phyloP scores from a whole-genome alignment of 768 basidiomycete genomes.

The Suillus discolor region DNA sequence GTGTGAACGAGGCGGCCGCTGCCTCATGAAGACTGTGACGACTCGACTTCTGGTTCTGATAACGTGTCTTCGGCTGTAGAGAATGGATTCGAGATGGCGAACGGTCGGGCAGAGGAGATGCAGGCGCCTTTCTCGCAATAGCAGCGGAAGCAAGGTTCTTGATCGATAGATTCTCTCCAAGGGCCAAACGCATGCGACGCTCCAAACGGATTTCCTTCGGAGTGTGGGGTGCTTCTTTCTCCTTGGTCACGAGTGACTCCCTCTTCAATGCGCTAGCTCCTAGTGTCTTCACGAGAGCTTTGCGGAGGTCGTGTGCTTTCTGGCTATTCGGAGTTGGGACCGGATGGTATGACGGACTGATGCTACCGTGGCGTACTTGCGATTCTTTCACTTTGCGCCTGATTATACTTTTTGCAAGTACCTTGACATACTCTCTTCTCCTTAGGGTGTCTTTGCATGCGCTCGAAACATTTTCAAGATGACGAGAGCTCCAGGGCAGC shows the following conservation, averaged over 20 bases:
- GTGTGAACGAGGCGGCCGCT: constrained; percentile 18
- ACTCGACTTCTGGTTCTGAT: constrained; percentile 12
- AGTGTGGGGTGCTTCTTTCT: constrained; percentile 6
- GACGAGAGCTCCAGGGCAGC: constrained; percentile 10
- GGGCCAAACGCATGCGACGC: constrained; percentile 10
- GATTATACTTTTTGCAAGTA: constrained; percentile 22
- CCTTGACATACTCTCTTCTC: constrained; percentile 20
- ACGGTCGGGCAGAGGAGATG: background rate
- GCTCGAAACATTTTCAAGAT: background rate
- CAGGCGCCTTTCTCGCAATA: constrained; percentile 12
- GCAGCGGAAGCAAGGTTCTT: constrained; percentile 14
- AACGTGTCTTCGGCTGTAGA: constrained; percentile 6
- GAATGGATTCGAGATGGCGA: background rate
- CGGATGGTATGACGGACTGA: background rate
- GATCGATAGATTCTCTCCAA: constrained; percentile 24
- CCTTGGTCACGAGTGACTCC: constrained; percentile 11
- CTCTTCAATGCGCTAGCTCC: constrained; percentile 13
- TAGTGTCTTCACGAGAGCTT: constrained; percentile 5
- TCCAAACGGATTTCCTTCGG: constrained; percentile 16
- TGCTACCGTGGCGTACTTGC: constrained; percentile 4
- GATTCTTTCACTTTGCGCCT: constrained; percentile 22
- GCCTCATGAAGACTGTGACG: constrained; percentile 14
- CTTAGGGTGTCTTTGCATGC: constrained; percentile 8
- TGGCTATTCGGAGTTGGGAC: background rate
- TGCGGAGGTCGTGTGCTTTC: background rate